These are phyloP conservation scores for Dysphania ambrosioides DNA, from an alignment of 148 eudicot genomes.

Conservation along the genomic window DNA sequence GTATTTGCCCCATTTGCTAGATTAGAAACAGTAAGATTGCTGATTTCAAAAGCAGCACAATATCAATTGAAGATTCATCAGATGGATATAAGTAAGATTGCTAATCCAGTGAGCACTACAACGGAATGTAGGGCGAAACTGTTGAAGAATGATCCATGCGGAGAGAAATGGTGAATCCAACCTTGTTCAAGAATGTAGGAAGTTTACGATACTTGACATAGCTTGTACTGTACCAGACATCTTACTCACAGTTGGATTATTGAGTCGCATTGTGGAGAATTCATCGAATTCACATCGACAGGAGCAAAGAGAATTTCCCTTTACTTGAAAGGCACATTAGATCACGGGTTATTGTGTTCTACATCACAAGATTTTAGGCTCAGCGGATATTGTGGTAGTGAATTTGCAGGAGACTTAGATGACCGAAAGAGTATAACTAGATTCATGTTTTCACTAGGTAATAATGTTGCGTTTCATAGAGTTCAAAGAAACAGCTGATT, in stretches of 20 bases:
- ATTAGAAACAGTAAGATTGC: neutral
- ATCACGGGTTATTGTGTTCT: neutral
- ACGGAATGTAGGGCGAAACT: neutral
- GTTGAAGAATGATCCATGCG: neutral
- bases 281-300: neutral
- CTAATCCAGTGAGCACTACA: neutral
- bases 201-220: neutral
- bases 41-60: neutral
- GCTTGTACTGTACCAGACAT: neutral
- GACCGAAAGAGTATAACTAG: neutral
- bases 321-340: neutral
- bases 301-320: neutral
- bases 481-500: neutral
- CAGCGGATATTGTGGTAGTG: neutral
- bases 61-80: constrained; percentile 2
- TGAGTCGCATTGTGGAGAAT: neutral
- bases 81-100: constrained; percentile 4
- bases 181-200: neutral
- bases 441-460: neutral
- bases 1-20: neutral
- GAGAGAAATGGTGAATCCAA: neutral
- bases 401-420: neutral
- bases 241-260: neutral
- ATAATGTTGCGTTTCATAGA: neutral
- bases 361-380: neutral